A percentile compares a stretch with the other conserved stretches of the same genome.
Evolutionary conservation across 371 early-diverging fungal species (phyloP).

Genomic region (Funneliformis caledonium): DNA sequence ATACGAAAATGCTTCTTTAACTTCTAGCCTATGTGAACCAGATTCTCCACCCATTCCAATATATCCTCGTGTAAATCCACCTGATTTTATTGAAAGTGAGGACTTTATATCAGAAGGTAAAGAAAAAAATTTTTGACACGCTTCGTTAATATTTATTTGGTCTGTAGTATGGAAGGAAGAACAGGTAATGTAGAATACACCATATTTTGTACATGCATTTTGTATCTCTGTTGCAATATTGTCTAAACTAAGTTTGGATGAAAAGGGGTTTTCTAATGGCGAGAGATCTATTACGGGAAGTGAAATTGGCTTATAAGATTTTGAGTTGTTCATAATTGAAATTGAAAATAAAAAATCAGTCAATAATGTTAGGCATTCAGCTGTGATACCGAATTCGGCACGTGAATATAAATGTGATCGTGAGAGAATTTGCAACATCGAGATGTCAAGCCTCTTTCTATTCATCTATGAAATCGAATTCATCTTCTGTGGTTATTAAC

Average conservation of each 20-base stretch:
- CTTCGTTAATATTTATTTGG: not conserved
- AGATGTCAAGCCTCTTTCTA: too few species aligned
- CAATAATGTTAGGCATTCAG: too few species aligned
- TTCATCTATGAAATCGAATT: too few species aligned
- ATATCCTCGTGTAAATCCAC: slow-evolving; percentile 60
- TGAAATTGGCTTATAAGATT: not conserved
- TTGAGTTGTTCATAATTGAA: too few species aligned
- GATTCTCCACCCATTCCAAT: slow-evolving; percentile 56
- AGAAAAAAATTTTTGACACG: slow-evolving; percentile 2
- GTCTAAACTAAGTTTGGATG: not conserved
- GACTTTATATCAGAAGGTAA: slow-evolving; percentile 6
- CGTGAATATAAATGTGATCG: too few species aligned
- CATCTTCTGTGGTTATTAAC: too few species aligned
- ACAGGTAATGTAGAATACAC: slow-evolving; percentile 27
- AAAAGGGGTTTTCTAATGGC: not conserved
- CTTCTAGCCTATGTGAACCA: slow-evolving; percentile 56
- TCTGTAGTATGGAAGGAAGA: not conserved
- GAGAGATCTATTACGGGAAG: slow-evolving; percentile 14
- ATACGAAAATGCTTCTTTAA: slow-evolving; percentile 61
- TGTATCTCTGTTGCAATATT: not conserved
- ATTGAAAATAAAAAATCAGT: too few species aligned
- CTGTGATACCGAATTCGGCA: too few species aligned
- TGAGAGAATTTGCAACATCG: too few species aligned
- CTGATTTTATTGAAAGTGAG: slow-evolving; percentile 44
- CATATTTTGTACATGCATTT: slow-evolving; percentile 3